Conservation (phyloP, 257 asterid genomes). For the Apocynum venetum region DNA sequence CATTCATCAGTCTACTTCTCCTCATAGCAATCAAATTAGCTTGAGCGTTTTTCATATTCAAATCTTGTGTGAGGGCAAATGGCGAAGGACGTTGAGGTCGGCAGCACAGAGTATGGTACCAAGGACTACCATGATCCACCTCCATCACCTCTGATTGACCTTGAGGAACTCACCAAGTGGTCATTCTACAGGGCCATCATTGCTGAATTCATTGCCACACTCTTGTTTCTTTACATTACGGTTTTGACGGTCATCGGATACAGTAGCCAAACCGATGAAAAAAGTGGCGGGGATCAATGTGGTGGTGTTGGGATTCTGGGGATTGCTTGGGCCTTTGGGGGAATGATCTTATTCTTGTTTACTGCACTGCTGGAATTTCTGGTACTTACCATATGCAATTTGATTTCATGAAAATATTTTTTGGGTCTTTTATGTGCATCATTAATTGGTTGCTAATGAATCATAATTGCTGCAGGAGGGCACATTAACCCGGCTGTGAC, state of each 20-base stretch:
- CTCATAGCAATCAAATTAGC: background rate
- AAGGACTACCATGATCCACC: slow-evolving; percentile 78
- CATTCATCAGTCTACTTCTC: slow-evolving; percentile 10
- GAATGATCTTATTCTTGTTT: slow-evolving; percentile 76
- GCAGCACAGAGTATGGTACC: slow-evolving; percentile 35
- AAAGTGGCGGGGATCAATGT: slow-evolving; percentile 32
- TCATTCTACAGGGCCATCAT: slow-evolving; percentile 66
- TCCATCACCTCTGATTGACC: slow-evolving; percentile 52
- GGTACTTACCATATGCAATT: slow-evolving; percentile 25
- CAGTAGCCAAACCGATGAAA: slow-evolving; percentile 48
- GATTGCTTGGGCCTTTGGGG: slow-evolving; percentile 86
- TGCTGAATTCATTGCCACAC: slow-evolving; percentile 69
- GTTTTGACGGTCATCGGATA: slow-evolving; percentile 71
- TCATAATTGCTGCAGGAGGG: slow-evolving; percentile 36
- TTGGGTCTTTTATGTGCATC: background rate
- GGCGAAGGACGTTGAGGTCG: slow-evolving; percentile 54
- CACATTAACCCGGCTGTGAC: slow-evolving; percentile 78
- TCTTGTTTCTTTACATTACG: slow-evolving; percentile 59
- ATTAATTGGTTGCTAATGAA: background rate
- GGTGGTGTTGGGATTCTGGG: slow-evolving; percentile 84
- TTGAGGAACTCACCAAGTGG: slow-evolving; percentile 57
- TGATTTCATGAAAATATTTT: background rate
- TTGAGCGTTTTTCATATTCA: background rate
- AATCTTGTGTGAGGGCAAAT: slow-evolving; percentile 15
- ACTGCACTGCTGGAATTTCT: slow-evolving; percentile 82